Conservation (phyloP, 176 grass and related monocot species). For the Hsuehochloa calcarea region DNA sequence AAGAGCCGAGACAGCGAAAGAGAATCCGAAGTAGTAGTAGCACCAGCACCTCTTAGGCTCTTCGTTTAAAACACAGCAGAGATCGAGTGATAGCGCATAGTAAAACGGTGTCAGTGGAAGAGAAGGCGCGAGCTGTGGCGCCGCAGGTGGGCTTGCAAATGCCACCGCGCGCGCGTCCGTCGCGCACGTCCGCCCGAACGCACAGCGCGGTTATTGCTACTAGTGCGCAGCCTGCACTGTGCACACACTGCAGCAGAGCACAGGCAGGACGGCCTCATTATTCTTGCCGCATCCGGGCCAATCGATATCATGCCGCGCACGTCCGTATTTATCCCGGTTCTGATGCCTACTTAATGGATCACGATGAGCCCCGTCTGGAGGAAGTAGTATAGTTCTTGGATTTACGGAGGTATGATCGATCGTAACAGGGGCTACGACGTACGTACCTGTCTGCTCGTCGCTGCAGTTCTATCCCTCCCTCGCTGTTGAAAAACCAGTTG, state of each 20-base stretch:
- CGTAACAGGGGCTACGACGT: background rate
- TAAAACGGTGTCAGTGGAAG: background rate
- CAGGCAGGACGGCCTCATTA: conserved; percentile 4
- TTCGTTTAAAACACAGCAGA: background rate
- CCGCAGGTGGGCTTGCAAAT: background rate
- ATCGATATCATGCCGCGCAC: background rate
- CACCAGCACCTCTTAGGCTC: background rate
- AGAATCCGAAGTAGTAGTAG: conserved; percentile 20
- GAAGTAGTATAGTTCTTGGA: no score
- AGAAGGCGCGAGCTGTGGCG: background rate
- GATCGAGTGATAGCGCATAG: background rate
- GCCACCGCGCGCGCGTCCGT: background rate
- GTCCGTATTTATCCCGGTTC: background rate
- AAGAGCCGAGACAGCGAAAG: background rate
- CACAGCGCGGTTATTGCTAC: background rate
- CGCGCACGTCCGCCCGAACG: background rate
- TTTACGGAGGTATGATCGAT: background rate
- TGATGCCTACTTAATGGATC: background rate
- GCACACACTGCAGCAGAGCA: background rate
- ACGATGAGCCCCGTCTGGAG: background rate
- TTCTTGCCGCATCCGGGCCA: background rate
- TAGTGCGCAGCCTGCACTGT: no score
- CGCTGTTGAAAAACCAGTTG: background rate
- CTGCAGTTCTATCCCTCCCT: background rate
- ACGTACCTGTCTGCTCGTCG: background rate